phyloP scores from a whole-genome alignment of 768 basidiomycete species.

The Pholiota conissans region DNA sequence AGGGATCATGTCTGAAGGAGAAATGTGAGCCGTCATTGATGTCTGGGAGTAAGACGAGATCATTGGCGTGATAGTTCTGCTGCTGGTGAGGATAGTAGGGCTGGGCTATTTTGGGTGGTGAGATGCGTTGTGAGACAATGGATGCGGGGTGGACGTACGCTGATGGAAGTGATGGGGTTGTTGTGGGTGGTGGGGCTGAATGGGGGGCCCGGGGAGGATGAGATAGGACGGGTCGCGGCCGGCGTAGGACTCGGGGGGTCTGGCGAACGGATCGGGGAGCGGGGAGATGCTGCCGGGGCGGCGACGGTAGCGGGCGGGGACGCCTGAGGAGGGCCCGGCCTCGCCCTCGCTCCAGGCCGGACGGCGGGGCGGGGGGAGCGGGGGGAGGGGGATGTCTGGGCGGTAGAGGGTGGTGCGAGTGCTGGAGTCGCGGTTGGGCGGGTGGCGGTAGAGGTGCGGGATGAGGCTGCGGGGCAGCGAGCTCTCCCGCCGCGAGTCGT shows the following conservation, averaged over 20 bases:
- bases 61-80: neutral
- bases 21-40: neutral
- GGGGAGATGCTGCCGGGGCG: constrained; percentile 16
- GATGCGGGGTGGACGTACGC: too few species aligned
- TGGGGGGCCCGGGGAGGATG: neutral
- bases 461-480: constrained; percentile 53
- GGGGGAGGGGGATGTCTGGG: too few species aligned
- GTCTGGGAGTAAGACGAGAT: neutral
- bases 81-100: neutral
- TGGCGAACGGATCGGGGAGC: constrained; percentile 17
- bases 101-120: constrained; percentile 7
- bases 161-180: too few species aligned
- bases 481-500: constrained; percentile 30
- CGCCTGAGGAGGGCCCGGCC: constrained; percentile 43
- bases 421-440: constrained; percentile 21
- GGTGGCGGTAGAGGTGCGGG: constrained; percentile 47
- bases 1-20: neutral
- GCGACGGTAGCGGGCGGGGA: constrained; percentile 19
- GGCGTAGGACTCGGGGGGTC: constrained; percentile 8
- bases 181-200: neutral
- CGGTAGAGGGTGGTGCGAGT: constrained; percentile 26
- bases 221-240: constrained; percentile 7
- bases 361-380: neutral
- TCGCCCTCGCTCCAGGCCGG: constrained; percentile 43
- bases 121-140: too few species aligned